Percentiles rank a stretch among this genome's conserved stretches.
These are phyloP conservation scores for Cucurbitaria berberidis DNA, from an alignment of 2,329 filamentous ascomycete species.

Conservation along the genomic window DNA sequence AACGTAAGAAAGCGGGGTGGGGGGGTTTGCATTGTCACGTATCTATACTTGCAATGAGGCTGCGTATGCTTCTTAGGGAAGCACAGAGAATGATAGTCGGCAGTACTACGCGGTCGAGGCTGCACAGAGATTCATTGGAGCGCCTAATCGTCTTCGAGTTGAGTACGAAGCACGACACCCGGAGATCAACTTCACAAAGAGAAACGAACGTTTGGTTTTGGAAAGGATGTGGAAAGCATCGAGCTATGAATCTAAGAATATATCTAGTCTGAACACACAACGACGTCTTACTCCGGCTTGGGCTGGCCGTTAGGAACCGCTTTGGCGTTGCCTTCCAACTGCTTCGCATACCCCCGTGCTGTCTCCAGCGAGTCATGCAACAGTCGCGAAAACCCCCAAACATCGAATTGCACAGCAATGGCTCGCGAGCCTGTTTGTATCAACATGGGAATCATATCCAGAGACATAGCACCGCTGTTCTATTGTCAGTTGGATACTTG, in stretches of 20 bases:
- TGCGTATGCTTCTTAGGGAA: background rate
- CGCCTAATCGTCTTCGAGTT: background rate
- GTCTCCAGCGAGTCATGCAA: conserved; percentile 20
- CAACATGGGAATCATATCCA: conserved; percentile 28
- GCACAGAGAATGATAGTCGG: background rate
- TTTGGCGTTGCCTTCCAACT: conserved; percentile 13
- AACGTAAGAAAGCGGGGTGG: background rate
- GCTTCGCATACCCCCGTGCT: conserved; percentile 25
- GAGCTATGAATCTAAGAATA: background rate
- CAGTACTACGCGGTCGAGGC: background rate
- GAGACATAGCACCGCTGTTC: conserved; percentile 21
- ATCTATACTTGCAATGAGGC: background rate
- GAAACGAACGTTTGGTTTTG: background rate
- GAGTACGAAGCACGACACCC: background rate
- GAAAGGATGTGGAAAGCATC: background rate
- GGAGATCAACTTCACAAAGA: background rate
- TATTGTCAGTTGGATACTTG: conserved; percentile 2
- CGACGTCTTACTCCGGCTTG: background rate
- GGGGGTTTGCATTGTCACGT: background rate
- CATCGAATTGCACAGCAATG: conserved; percentile 33
- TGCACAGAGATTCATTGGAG: background rate
- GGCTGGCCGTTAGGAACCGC: conserved; percentile 8
- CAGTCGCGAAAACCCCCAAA: conserved; percentile 30
- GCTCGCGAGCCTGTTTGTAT: conserved; percentile 26
- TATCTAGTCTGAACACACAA: background rate